Base-by-base conservation (phyloP, 371 early-diverging fungal genomes). In the Enterospora canceri region DNA sequence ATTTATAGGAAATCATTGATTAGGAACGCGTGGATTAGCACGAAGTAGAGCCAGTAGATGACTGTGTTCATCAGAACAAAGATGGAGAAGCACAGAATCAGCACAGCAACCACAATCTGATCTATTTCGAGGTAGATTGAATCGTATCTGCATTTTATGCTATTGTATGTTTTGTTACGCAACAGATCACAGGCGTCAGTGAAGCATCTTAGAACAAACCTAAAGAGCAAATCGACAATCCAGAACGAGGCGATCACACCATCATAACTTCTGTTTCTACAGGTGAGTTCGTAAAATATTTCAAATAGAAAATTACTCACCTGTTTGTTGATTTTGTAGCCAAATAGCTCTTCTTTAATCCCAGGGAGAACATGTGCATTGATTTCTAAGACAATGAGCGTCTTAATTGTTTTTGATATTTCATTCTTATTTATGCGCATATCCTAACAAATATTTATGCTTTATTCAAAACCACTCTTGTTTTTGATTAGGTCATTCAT, bases 401-500 rank as follows among this genome's bases (percentile, higher is more conserved):
- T n/a, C n/a, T n/a, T n/a, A n/a, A n/a, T n/a, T n/a, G n/a, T n/a
- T n/a, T n/a, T n/a, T n/a, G n/a, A n/a, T n/a, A n/a, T n/a, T n/a
- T n/a, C n/a, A n/a, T n/a, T n/a, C n/a, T n/a, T n/a, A n/a, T n/a
- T n/a, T n/a, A n/a, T n/a, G n/a, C n/a, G n/a, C n/a, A n/a, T n/a
- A n/a, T n/a, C n/a, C n/a, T n/a, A n/a, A n/a, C n/a, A n/a, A n/a
- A n/a, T n/a, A n/a, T n/a, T n/a, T n/a, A n/a, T n/a, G n/a, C n/a
- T 40, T 40, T 40, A n/a, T 40, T 40, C n/a, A 40, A 40, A 16
- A 16, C 47, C 65, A 53, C 12, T 5, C 54, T 26, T 60, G 29
- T 56, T 64, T 53, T 29, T 49, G 8, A 23, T 3, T 12, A 57
- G 30, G 51, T 76, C 72, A 35, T 68, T 68, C 0, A 72, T 15